phyloP scores from a whole-genome alignment of 1,284 basidiomycete species.

The Trichosporon asahii region DNA sequence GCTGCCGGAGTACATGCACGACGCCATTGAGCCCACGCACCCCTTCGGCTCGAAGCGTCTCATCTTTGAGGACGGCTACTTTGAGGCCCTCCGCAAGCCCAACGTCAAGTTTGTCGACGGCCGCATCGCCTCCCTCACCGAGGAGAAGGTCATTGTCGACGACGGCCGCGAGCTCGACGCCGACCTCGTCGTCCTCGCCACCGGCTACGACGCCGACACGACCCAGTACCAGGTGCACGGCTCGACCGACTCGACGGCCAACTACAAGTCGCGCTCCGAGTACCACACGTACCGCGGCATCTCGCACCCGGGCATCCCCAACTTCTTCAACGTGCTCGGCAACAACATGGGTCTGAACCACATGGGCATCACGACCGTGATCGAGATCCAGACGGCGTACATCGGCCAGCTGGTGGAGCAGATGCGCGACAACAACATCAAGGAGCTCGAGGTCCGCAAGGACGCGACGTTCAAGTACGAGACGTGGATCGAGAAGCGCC shows the following conservation, averaged over 20 bases:
- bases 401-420: slow-evolving; percentile 19
- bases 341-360: slow-evolving; percentile 34
- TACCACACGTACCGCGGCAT: slow-evolving; percentile 14
- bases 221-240: slow-evolving; percentile 23
- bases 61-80: slow-evolving; percentile 28
- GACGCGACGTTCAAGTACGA: slow-evolving; percentile 21
- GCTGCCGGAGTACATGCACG: slow-evolving; percentile 22
- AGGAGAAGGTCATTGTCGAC: slow-evolving; percentile 17
- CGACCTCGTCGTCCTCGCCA: slow-evolving; percentile 25
- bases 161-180: slow-evolving; percentile 21
- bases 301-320: slow-evolving; percentile 29
- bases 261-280: slow-evolving; percentile 18
- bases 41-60: slow-evolving; percentile 22
- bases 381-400: slow-evolving; percentile 25
- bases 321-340: slow-evolving; percentile 35
- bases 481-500: slow-evolving; percentile 16
- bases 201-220: slow-evolving; percentile 23
- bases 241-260: slow-evolving; percentile 19
- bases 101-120: slow-evolving; percentile 22
- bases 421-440: slow-evolving; percentile 22
- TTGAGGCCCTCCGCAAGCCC: slow-evolving; percentile 21
- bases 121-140: slow-evolving; percentile 18
- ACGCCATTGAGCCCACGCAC: slow-evolving; percentile 15
- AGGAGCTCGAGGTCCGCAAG: slow-evolving; percentile 23
- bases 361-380: slow-evolving; percentile 19